These are phyloP conservation scores for Bacterosira constricta DNA, from an alignment of 108 stramenopile species.

Conservation along the genomic window DNA sequence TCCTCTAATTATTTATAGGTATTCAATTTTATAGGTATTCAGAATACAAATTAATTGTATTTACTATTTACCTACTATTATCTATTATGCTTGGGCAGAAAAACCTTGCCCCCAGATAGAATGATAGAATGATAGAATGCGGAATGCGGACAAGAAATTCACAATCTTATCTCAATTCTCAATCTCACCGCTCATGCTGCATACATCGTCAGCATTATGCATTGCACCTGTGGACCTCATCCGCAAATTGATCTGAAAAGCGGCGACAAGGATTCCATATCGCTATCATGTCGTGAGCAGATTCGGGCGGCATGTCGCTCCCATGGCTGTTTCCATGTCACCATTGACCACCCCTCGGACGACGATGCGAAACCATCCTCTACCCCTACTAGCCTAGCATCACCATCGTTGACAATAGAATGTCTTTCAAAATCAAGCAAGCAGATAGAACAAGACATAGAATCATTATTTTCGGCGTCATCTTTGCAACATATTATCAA, in stretches of 20 bases:
- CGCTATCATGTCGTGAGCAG: neutral
- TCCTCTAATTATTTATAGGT: too few relatives aligned
- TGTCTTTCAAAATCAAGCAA: slow-evolving; percentile 4
- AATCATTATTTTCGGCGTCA: slow-evolving; percentile 33
- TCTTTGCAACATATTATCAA: neutral
- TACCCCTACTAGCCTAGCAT: neutral
- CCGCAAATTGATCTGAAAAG: slow-evolving; percentile 25
- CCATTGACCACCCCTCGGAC: neutral
- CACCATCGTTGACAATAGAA: neutral
- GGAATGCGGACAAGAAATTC: too few relatives aligned
- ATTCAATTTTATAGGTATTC: too few relatives aligned
- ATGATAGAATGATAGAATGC: too few relatives aligned
- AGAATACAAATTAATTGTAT: too few relatives aligned
- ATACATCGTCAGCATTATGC: neutral
- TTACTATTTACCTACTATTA: too few relatives aligned
- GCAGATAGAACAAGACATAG: slow-evolving; percentile 18
- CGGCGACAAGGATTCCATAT: neutral
- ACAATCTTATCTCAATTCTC: too few relatives aligned
- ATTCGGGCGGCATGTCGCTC: slow-evolving; percentile 36
- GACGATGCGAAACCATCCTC: neutral
- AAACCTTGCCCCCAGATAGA: too few relatives aligned
- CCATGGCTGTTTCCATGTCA: slow-evolving; percentile 54
- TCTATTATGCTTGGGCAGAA: too few relatives aligned
- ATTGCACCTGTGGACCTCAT: slow-evolving; percentile 38
- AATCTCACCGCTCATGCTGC: too few relatives aligned